Percentiles rank a stretch among this genome's conserved stretches.
These are phyloP conservation scores for Fusarium succisae DNA, from an alignment of 2,329 filamentous ascomycete genomes.

Conservation along the genomic window DNA sequence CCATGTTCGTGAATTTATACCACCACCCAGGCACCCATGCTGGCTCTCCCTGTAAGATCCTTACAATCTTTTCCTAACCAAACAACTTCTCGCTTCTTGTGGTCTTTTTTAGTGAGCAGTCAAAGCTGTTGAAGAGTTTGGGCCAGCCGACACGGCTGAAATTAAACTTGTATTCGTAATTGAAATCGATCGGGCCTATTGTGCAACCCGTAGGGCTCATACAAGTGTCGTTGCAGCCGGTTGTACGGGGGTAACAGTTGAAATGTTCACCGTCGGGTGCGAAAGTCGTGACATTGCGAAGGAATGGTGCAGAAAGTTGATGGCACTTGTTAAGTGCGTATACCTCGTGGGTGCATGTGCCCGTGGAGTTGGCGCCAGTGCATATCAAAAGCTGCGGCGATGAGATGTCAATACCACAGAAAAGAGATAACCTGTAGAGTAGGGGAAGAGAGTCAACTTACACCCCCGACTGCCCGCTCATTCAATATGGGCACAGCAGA, in stretches of 20 bases:
- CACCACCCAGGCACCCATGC: not conserved
- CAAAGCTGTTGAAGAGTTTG: slow-evolving; percentile 49
- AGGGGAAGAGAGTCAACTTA: slow-evolving; percentile 46
- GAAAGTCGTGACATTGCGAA: slow-evolving; percentile 58
- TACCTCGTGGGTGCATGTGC: slow-evolving; percentile 55
- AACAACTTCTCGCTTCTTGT: not conserved
- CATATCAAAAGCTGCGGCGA: slow-evolving; percentile 58
- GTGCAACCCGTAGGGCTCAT: slow-evolving; percentile 63
- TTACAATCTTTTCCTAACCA: not conserved
- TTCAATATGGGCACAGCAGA: slow-evolving; percentile 44
- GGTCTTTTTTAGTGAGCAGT: slow-evolving; percentile 41
- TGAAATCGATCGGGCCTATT: slow-evolving; percentile 57
- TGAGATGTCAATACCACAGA: not conserved
- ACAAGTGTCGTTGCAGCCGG: slow-evolving; percentile 56
- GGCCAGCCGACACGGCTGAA: slow-evolving; percentile 58
- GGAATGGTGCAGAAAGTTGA: slow-evolving; percentile 54
- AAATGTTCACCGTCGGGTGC: slow-evolving; percentile 61
- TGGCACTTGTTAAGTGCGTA: slow-evolving; percentile 57
- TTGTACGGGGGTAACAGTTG: slow-evolving; percentile 57
- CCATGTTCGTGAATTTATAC: not conserved
- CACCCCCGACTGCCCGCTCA: slow-evolving; percentile 58
- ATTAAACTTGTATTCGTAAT: slow-evolving; percentile 58
- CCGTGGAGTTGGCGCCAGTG: slow-evolving; percentile 60
- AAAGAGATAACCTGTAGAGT: not conserved
- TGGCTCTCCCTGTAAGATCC: not conserved